phyloP scores from a whole-genome alignment of 2,329 filamentous ascomycete genomes.

The Aquanectria penicillioides region DNA sequence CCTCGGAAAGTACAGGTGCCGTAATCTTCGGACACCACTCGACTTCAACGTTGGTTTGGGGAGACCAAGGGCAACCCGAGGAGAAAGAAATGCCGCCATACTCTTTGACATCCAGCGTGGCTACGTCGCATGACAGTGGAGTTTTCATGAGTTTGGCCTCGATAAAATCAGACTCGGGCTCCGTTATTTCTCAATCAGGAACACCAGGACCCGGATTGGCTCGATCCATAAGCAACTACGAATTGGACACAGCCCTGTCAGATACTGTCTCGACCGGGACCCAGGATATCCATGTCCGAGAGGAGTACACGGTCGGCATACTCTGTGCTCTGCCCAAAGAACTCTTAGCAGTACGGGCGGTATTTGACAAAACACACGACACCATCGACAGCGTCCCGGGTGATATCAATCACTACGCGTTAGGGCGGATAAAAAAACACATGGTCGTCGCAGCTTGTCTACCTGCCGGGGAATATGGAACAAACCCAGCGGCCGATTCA shows the following conservation, averaged over 20 bases:
- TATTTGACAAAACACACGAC: slow-evolving; percentile 20
- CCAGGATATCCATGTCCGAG: background rate
- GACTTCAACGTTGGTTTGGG: background rate
- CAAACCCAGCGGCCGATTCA: slow-evolving; percentile 18
- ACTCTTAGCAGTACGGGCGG: slow-evolving; percentile 15
- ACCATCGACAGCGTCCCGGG: background rate
- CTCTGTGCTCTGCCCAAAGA: slow-evolving; percentile 23
- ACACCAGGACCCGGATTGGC: no score
- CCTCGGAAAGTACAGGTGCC: background rate
- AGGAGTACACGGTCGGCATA: slow-evolving; percentile 19
- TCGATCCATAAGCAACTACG: no score
- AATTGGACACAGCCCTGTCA: no score
- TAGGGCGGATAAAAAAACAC: slow-evolving; percentile 24
- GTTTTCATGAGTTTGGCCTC: no score
- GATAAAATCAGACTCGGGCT: no score
- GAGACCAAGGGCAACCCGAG: background rate
- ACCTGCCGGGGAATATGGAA: slow-evolving; percentile 24
- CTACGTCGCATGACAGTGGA: background rate
- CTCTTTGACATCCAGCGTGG: background rate
- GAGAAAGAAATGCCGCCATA: no score
- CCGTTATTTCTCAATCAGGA: no score
- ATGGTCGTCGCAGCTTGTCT: slow-evolving; percentile 28
- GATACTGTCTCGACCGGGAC: no score
- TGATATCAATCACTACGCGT: slow-evolving; percentile 20
- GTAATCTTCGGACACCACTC: slow-evolving; percentile 7